phyloP scores from a whole-genome alignment of 2,329 filamentous ascomycete genomes.

The Fusarium pseudograminearum region DNA sequence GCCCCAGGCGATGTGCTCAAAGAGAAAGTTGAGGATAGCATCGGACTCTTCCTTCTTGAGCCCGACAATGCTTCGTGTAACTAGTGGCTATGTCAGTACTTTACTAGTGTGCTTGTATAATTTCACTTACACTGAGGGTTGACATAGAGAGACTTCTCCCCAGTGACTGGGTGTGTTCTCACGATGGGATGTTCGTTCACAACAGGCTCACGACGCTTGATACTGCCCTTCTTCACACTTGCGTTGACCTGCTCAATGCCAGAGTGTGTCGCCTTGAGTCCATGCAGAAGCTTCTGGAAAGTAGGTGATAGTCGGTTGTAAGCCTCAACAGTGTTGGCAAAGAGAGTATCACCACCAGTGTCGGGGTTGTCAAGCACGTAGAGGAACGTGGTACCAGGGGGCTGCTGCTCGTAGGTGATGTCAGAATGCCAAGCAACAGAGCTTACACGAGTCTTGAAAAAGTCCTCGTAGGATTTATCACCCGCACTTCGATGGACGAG shows the following conservation, averaged over 20 bases:
- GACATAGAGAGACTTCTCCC: constrained; percentile 85
- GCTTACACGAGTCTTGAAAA: constrained; percentile 77
- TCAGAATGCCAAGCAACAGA: constrained; percentile 92
- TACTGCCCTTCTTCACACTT: constrained; percentile 73
- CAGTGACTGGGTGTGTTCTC: constrained; percentile 83
- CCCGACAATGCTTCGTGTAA: constrained; percentile 84
- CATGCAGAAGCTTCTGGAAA: constrained; percentile 84
- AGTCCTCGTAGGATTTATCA: constrained; percentile 64
- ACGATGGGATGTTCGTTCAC: constrained; percentile 81
- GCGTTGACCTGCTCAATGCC: constrained; percentile 83
- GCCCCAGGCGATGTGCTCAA: constrained; percentile 62
- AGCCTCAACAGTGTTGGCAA: constrained; percentile 81
- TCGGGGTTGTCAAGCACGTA: constrained; percentile 87
- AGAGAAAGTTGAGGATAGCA: constrained; percentile 77
- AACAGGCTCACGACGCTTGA: constrained; percentile 81
- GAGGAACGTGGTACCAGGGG: constrained; percentile 89
- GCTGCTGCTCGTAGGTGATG: constrained; percentile 88
- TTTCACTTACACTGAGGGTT: constrained; percentile 80
- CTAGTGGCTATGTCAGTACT: constrained; percentile 53
- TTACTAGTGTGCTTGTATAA: rapidly evolving
- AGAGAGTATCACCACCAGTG: constrained; percentile 87
- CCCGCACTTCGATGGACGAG: constrained; percentile 78
- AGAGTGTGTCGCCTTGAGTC: constrained; percentile 83
- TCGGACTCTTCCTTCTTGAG: constrained; percentile 91
- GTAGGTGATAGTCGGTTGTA: constrained; percentile 83